phyloP scores from a whole-genome alignment of 179 eudicot genomes.

The Beta macrorhiza region DNA sequence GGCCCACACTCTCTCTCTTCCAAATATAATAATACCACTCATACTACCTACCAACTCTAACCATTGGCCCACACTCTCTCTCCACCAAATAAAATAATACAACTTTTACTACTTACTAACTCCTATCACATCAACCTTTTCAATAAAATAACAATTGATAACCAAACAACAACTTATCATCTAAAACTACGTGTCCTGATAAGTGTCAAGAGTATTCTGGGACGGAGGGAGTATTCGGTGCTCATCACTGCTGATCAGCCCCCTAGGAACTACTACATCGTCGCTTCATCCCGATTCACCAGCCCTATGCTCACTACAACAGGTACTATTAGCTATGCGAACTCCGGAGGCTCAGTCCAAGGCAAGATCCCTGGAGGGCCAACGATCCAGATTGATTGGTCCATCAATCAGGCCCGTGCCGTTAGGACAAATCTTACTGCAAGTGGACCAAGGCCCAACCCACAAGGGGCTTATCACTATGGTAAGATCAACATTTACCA shows the following conservation, averaged over 20 bases:
- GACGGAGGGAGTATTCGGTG: too few relatives aligned
- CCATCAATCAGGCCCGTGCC: conserved; percentile 87
- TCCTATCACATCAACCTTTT: too few relatives aligned
- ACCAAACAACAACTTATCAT: too few relatives aligned
- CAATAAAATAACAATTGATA: too few relatives aligned
- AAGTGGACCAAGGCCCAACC: conserved; percentile 97
- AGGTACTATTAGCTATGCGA: conserved; percentile 63
- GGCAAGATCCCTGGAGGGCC: conserved; percentile 90
- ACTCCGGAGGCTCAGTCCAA: conserved; percentile 57
- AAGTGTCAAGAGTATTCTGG: too few relatives aligned
- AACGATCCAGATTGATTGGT: conserved; percentile 82
- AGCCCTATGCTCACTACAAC: conserved; percentile 50
- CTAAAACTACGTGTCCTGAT: too few relatives aligned
- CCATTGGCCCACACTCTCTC: too few relatives aligned
- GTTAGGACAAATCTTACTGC: conserved; percentile 84
- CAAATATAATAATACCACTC: too few relatives aligned
- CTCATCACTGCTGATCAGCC: conserved; percentile 83
- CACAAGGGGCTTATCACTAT: conserved; percentile 94
- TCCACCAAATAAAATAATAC: too few relatives aligned
- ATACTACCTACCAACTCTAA: too few relatives aligned
- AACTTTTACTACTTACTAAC: too few relatives aligned
- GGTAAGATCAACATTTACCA: conserved; percentile 81
- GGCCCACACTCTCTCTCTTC: too few relatives aligned
- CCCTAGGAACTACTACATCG: conserved; percentile 72
- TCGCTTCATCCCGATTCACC: conserved; percentile 81